Base-by-base conservation (phyloP, 2,329 filamentous ascomycete species). In the Nigrograna mackinnonii region DNA sequence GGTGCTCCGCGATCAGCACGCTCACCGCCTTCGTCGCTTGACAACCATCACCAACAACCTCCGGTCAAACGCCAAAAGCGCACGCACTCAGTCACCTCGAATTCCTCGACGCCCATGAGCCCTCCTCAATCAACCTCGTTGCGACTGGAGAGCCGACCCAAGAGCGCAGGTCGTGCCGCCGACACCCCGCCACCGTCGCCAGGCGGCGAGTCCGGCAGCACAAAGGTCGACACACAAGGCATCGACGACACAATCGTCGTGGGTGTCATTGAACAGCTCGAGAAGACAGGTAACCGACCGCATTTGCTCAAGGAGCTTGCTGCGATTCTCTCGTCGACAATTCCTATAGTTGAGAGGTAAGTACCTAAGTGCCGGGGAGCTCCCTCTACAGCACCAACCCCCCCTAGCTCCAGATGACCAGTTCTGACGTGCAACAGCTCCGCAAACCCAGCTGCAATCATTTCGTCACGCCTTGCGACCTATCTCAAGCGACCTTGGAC, bases 221-320 rank as follows among this genome's bases (percentile, higher is more conserved):
- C 49, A 65, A 86, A 85, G 63, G 81, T 94, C 62, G 87, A 95
- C 67, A 80, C 90, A 38, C 85, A 91, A 52, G 83, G 84, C 28
- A 91, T 97, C 70, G 90, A 91, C 64, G 94, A 99, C 68, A 91
- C 96, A 62, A 95, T 99, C 57, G 92, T 99, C 38, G 86, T 95
- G 64, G 90, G 84, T 13, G 90, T 95, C 36, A 89, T 97, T 60
- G 74, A 89, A 56, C 91, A 95, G 71, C 77, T 99, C 42, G 86
- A 96, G 68, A 87, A 87, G 66, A 95, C 91, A 2, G 87, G 85
- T 48, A 99, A 99, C 71, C 81, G 91, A 41, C 94, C 94, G 42
- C 92, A 96, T 70, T 78, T 97, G 21, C 90, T 97, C 50, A 96
- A 96, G 72, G 92, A 97, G 71, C 80, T 99, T 35, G 90, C 91